phyloP scores from a whole-genome alignment of 2,329 filamentous ascomycete genomes.

The Sphaerulina vaccinii region DNA sequence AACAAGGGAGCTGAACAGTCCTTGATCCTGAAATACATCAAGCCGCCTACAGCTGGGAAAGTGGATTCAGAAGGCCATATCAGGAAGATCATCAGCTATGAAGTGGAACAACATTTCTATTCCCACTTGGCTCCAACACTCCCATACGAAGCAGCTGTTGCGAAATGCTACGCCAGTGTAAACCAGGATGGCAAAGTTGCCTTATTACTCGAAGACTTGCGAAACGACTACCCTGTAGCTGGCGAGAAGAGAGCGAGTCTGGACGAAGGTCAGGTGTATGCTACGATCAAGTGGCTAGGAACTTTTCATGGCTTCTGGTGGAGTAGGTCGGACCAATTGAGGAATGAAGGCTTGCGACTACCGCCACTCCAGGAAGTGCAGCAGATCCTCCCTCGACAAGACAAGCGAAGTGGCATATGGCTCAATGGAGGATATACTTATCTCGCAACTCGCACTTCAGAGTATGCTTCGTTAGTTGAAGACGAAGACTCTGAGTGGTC shows the following conservation, averaged over 20 bases:
- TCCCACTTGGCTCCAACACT: constrained; percentile 54
- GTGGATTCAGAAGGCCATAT: constrained; percentile 60
- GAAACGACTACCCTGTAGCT: constrained; percentile 54
- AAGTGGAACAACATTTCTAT: constrained; percentile 68
- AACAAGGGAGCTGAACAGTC: constrained; percentile 21
- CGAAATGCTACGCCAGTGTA: constrained; percentile 44
- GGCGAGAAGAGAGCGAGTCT: constrained; percentile 56
- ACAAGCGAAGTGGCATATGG: constrained; percentile 45
- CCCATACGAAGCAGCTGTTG: constrained; percentile 47
- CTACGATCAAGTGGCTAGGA: constrained; percentile 62
- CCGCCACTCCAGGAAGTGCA: constrained; percentile 57
- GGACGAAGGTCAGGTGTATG: constrained; percentile 48
- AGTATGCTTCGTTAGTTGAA: constrained; percentile 52
- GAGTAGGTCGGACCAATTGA: constrained; percentile 33
- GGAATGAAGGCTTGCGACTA: constrained; percentile 44
- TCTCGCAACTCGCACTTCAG: constrained; percentile 59
- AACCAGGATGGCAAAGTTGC: constrained; percentile 44
- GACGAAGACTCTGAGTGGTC: constrained; percentile 58
- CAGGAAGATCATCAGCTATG: constrained; percentile 66
- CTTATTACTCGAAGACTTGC: constrained; percentile 59
- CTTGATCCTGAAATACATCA: constrained; percentile 61
- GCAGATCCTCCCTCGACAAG: background rate
- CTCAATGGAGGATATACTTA: constrained; percentile 65
- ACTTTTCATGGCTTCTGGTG: constrained; percentile 60
- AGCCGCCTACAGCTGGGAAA: constrained; percentile 46